Conservation (phyloP, 139 green algal genomes). For the Coccomyxa sp. region DNA sequence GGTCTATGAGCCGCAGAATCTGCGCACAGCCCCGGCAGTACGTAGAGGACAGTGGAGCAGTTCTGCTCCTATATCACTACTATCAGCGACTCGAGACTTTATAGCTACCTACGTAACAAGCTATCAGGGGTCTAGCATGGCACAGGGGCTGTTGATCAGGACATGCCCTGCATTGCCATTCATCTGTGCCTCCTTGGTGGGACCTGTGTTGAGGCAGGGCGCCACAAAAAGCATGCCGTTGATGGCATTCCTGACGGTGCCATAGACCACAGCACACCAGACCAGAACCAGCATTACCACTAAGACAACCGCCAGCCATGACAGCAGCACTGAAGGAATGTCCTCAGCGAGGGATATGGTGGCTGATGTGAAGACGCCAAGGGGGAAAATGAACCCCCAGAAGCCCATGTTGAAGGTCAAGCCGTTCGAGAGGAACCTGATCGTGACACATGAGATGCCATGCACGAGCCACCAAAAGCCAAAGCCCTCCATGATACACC, state of each 20-base stretch:
- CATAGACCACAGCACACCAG: conserved; percentile 1
- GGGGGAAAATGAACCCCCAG: conserved; percentile 24
- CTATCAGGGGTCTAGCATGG: no score
- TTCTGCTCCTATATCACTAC: no score
- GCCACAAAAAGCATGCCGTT: conserved; percentile 3
- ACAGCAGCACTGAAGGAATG: conserved; percentile 8
- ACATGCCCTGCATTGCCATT: no score
- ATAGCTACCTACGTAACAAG: no score
- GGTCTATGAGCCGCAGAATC: no score
- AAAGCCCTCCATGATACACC: conserved; percentile 14
- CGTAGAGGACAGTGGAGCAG: no score
- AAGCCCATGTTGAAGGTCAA: conserved; percentile 18
- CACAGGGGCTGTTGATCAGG: no score
- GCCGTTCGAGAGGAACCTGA: background rate
- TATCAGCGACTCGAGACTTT: no score
- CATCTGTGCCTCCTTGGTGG: no score
- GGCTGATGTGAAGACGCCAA: conserved; percentile 10
- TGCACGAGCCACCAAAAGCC: conserved; percentile 17
- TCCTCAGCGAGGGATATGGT: conserved; percentile 4
- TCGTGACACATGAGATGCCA: conserved; percentile 5
- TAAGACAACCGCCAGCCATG: conserved; percentile 5
- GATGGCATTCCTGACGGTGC: conserved; percentile 1
- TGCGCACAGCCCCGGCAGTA: no score
- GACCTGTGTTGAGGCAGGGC: conserved; percentile 5
- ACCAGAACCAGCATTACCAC: conserved; percentile 6